Conservation (phyloP, 75 land plant species). For the Pinus albicaulis region DNA sequence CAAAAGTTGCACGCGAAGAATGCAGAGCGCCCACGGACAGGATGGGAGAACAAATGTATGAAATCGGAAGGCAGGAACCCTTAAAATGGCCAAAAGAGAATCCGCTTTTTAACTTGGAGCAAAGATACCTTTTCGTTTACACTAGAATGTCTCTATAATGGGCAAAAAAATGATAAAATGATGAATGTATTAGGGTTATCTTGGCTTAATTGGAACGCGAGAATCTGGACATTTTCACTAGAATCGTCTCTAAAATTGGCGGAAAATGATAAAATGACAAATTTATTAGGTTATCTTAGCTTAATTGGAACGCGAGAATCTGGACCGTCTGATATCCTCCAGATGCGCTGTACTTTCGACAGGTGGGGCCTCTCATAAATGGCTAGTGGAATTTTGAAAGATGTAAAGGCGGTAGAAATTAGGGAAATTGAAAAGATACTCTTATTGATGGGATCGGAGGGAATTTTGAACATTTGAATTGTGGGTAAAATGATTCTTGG, state of each 20-base stretch:
- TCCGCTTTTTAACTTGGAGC: too few species aligned
- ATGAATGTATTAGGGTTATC: background rate
- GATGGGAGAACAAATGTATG: background rate
- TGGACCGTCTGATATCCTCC: conserved; percentile 1
- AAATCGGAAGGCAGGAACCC: background rate
- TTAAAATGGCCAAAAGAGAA: background rate
- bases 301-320: background rate
- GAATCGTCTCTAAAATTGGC: background rate
- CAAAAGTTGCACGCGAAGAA: background rate
- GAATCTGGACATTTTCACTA: background rate
- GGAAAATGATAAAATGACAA: too few species aligned
- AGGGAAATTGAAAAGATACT: too few species aligned
- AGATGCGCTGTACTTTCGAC: background rate
- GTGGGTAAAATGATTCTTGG: too few species aligned
- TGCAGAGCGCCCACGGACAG: too few species aligned
- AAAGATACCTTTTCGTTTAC: background rate
- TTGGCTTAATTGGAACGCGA: conserved; percentile 5
- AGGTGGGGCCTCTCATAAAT: background rate
- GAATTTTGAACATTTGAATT: too few species aligned
- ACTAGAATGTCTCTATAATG: background rate
- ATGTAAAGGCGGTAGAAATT: background rate
- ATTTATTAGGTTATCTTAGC: conserved; percentile 11
- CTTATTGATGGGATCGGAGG: too few species aligned
- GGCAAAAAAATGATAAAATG: background rate
- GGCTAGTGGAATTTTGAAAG: background rate